These are phyloP conservation scores for Sarcodon aspratus DNA, from an alignment of 768 basidiomycete species.

Conservation along the genomic window DNA sequence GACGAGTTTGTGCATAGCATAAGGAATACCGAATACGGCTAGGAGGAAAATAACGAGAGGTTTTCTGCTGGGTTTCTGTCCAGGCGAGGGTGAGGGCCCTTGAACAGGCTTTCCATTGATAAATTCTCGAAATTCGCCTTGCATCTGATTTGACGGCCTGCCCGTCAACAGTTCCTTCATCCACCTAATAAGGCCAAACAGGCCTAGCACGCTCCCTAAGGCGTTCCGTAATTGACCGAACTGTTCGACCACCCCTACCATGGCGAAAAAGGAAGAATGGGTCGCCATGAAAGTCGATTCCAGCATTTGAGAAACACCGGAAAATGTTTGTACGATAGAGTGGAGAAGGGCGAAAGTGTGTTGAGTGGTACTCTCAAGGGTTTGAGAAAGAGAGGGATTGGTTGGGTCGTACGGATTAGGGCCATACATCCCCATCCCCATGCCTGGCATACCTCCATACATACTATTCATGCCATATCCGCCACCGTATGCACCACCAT, in stretches of 20 bases:
- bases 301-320: constrained; percentile 93
- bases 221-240: constrained; percentile 86
- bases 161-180: constrained; percentile 53
- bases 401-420: constrained; percentile 31
- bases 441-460: constrained; percentile 31
- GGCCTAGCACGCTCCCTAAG: constrained; percentile 83
- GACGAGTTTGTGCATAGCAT: constrained; percentile 86
- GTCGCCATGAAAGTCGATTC: constrained; percentile 97
- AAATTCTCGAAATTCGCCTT: constrained; percentile 69
- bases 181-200: constrained; percentile 88
- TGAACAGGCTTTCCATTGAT: constrained; percentile 52
- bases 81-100: constrained; percentile 26
- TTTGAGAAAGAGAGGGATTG: constrained; percentile 67
- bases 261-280: constrained; percentile 89
- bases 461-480: constrained; percentile 31
- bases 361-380: constrained; percentile 81
- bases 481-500: constrained; percentile 23
- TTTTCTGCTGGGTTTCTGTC: constrained; percentile 70
- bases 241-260: constrained; percentile 95
- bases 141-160: constrained; percentile 30
- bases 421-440: constrained; percentile 26
- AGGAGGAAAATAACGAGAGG: constrained; percentile 90
- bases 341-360: constrained; percentile 91
- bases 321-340: constrained; percentile 90
- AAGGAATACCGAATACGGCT: constrained; percentile 88